Percentiles rank a stretch among this genome's conserved stretches.
These are phyloP conservation scores for Orbilia brochopaga DNA, from an alignment of 2,329 filamentous ascomycete genomes.

Conservation along the genomic window DNA sequence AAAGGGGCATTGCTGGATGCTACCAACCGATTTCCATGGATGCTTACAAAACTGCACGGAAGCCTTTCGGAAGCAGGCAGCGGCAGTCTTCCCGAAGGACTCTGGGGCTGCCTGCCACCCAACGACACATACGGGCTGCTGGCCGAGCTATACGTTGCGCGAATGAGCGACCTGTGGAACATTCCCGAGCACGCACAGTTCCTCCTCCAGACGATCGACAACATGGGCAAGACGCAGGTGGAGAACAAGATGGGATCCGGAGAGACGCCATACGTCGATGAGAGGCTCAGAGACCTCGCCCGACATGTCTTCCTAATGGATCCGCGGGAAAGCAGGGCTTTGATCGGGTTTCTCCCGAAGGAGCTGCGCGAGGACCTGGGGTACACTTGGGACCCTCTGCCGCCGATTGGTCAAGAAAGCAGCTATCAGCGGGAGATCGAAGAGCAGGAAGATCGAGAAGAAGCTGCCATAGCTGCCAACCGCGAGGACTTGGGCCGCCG, in stretches of 20 bases:
- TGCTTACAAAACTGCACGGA: conserved; percentile 79
- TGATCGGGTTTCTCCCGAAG: conserved; percentile 73
- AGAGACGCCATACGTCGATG: conserved; percentile 59
- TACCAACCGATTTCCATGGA: conserved; percentile 79
- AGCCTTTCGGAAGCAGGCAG: conserved; percentile 65
- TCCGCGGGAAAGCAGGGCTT: conserved; percentile 62
- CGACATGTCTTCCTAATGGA: conserved; percentile 81
- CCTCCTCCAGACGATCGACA: conserved; percentile 63
- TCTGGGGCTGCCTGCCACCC: conserved; percentile 80
- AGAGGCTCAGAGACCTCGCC: conserved; percentile 65
- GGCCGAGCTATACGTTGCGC: conserved; percentile 75
- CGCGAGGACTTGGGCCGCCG: background rate
- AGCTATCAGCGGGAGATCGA: conserved; percentile 51
- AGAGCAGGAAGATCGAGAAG: background rate
- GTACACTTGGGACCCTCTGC: conserved; percentile 81
- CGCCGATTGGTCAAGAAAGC: conserved; percentile 64
- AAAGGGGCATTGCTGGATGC: conserved; percentile 70
- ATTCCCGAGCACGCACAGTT: conserved; percentile 72
- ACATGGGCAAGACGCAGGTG: conserved; percentile 59
- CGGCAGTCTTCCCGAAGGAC: conserved; percentile 69
- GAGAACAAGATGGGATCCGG: conserved; percentile 59
- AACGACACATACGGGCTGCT: conserved; percentile 70
- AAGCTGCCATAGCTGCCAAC: background rate
- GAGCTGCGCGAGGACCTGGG: conserved; percentile 69
- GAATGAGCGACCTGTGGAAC: conserved; percentile 85